phyloP scores from a whole-genome alignment of 768 basidiomycete genomes.

The Boletus pseudopeckii region DNA sequence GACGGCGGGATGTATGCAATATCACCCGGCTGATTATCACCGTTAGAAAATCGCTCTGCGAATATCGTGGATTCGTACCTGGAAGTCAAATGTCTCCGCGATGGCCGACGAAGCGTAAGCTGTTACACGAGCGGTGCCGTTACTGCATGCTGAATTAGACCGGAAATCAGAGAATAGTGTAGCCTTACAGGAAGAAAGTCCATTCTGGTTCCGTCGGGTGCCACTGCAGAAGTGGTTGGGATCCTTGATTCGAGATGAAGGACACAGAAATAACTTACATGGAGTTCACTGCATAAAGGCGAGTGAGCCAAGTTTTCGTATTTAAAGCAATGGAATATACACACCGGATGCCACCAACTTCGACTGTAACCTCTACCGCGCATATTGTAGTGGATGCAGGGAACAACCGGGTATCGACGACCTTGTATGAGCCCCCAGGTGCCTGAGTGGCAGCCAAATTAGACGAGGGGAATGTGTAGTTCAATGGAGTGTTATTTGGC shows the following conservation, averaged over 20 bases:
- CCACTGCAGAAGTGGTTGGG: slow-evolving; percentile 34
- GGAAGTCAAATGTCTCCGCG: slow-evolving; percentile 46
- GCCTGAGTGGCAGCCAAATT: slow-evolving; percentile 40
- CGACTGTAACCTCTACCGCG: slow-evolving; percentile 54
- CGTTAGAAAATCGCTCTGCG: not conserved
- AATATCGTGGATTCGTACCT: slow-evolving; percentile 21
- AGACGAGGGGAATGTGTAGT: slow-evolving; percentile 55
- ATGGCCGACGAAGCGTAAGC: slow-evolving; percentile 38
- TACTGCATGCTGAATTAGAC: slow-evolving; percentile 20
- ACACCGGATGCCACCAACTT: slow-evolving; percentile 60
- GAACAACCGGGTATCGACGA: slow-evolving; percentile 57
- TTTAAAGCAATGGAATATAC: slow-evolving; percentile 4
- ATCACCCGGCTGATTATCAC: slow-evolving; percentile 28
- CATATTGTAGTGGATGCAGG: slow-evolving; percentile 49
- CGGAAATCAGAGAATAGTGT: not conserved
- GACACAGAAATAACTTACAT: slow-evolving; percentile 31
- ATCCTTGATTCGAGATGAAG: not conserved
- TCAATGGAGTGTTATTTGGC: slow-evolving; percentile 48
- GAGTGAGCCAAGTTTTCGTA: not conserved
- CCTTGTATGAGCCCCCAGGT: slow-evolving; percentile 56
- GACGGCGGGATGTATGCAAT: slow-evolving; percentile 25
- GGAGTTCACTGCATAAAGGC: slow-evolving; percentile 37
- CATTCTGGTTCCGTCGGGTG: slow-evolving; percentile 51
- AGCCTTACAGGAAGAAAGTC: slow-evolving; percentile 39
- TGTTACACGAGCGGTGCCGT: slow-evolving; percentile 41